phyloP scores from a whole-genome alignment of 768 basidiomycete species.

The Sutorius australiensis region DNA sequence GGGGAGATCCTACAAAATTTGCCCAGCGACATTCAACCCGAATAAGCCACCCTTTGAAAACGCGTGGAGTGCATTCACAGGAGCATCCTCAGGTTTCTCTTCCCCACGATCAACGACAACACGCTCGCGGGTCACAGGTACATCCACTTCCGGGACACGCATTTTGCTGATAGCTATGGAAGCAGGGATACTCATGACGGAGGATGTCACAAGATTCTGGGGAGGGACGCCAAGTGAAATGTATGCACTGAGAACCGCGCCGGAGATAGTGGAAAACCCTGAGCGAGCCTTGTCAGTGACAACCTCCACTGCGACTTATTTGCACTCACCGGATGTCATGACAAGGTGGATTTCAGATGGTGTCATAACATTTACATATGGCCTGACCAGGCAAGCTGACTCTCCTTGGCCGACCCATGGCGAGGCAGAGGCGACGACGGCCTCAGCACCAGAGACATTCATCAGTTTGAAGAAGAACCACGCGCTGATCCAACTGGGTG shows the following conservation, averaged over 20 bases:
- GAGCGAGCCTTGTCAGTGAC: constrained; percentile 3
- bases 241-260: constrained; percentile 84
- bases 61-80: constrained; percentile 83
- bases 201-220: constrained; percentile 80
- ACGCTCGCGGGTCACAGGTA: constrained; percentile 79
- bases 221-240: constrained; percentile 74
- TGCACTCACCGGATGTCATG: constrained; percentile 72
- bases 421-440: constrained; percentile 87
- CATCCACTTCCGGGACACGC: constrained; percentile 78
- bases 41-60: constrained; percentile 84
- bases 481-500: constrained; percentile 44
- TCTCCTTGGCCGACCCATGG: constrained; percentile 95
- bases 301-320: not conserved
- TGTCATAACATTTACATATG: constrained; percentile 83
- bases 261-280: constrained; percentile 89
- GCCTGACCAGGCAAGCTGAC: constrained; percentile 79
- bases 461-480: constrained; percentile 93
- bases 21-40: constrained; percentile 81
- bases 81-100: constrained; percentile 44
- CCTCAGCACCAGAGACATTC: constrained; percentile 92
- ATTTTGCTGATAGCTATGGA: constrained; percentile 91
- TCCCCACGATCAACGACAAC: constrained; percentile 80
- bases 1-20: constrained; percentile 60
- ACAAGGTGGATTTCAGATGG: constrained; percentile 79
- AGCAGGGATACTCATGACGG: constrained; percentile 93